phyloP scores from a whole-genome alignment of 495 filamentous ascomycete species.

The Aspergillus heteromorphus region DNA sequence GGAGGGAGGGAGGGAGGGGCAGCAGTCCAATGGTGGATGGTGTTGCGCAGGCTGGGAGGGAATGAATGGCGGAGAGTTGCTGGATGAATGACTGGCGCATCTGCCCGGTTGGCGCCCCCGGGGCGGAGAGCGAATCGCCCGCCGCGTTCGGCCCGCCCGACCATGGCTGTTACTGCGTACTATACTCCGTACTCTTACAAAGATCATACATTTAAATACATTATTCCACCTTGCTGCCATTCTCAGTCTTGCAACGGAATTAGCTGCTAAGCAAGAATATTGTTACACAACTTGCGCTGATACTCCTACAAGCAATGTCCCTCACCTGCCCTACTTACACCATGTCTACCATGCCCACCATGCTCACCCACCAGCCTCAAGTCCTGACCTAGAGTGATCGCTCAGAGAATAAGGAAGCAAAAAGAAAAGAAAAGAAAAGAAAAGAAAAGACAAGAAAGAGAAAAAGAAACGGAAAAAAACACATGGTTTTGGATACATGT shows the following conservation, averaged over 20 bases:
- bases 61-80: not conserved
- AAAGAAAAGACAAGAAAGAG: not conserved
- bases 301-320: not conserved
- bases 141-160: conserved; percentile 3
- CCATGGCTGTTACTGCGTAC: not conserved
- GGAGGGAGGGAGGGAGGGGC: not conserved
- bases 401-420: conserved; percentile 10
- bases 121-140: not conserved
- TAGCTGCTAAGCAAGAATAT: conserved; percentile 2
- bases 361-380: too few relatives aligned
- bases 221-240: too few relatives aligned
- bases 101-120: not conserved
- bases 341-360: too few relatives aligned
- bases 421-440: too few relatives aligned
- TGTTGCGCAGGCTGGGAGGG: not conserved
- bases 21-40: conserved; percentile 5
- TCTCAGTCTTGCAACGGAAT: not conserved
- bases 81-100: not conserved
- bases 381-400: not conserved
- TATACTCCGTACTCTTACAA: too few relatives aligned
- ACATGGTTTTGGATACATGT: not conserved
- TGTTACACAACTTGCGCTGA: conserved; percentile 1
- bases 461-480: conserved; percentile 7
- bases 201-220: too few relatives aligned
- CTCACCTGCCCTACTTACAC: not conserved